A percentile compares a stretch with the other conserved stretches of the same genome.
These are phyloP conservation scores for Allium cepa DNA, from an alignment of 106 monocot species.

Conservation along the genomic window DNA sequence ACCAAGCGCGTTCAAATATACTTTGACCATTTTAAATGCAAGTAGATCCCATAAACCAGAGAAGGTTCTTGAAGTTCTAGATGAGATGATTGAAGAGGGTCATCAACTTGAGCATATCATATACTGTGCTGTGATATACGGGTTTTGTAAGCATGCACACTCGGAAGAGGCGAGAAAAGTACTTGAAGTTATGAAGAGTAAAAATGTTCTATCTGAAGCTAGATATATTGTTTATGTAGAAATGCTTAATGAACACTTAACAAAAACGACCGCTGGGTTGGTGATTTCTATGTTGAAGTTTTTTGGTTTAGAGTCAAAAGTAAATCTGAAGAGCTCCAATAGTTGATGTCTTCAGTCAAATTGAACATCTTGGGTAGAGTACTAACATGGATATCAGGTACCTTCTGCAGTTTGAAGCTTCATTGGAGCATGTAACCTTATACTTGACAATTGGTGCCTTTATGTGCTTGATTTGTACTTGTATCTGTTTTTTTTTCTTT, in stretches of 20 bases:
- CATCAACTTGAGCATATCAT: conserved; percentile 54
- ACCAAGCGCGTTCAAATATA: conserved; percentile 89
- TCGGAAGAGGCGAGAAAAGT: conserved; percentile 72
- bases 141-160: conserved; percentile 74
- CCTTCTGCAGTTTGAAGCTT: neutral
- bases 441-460: too few relatives aligned
- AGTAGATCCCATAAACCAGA: conserved; percentile 53
- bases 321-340: conserved; percentile 34
- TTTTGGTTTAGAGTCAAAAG: conserved; percentile 67
- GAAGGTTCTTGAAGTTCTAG: conserved; percentile 57
- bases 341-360: conserved; percentile 13
- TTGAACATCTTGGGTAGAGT: neutral
- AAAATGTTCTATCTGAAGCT: conserved; percentile 47
- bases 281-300: conserved; percentile 84
- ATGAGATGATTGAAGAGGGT: conserved; percentile 71
- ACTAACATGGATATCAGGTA: conserved; percentile 2
- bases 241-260: conserved; percentile 77
- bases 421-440: too few relatives aligned
- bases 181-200: conserved; percentile 42
- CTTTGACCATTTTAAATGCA: conserved; percentile 55
- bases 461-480: too few relatives aligned
- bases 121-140: conserved; percentile 76
- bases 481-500: too few relatives aligned
- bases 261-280: conserved; percentile 61
- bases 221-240: conserved; percentile 63